phyloP scores from a whole-genome alignment of 371 early-diverging fungal species.

The Mortierella sp. region DNA sequence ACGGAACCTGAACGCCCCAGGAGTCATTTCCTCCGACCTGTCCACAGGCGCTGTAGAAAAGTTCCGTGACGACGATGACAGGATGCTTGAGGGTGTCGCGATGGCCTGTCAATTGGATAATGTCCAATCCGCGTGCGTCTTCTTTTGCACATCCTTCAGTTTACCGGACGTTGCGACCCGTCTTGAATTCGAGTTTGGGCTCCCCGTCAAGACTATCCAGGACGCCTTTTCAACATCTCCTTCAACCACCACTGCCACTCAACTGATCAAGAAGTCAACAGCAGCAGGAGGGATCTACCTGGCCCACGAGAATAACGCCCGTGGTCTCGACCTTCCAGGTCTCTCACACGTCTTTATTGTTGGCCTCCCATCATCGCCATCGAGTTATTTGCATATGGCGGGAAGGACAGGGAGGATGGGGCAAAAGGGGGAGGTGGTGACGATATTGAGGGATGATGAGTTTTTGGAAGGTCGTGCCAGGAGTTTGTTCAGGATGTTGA shows the following conservation, averaged over 20 bases:
- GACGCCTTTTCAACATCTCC: constrained; percentile 23
- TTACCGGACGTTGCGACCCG: constrained; percentile 44
- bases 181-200: constrained; percentile 51
- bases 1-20: constrained; percentile 26
- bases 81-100: constrained; percentile 74
- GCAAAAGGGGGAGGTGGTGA: constrained; percentile 71
- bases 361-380: constrained; percentile 72
- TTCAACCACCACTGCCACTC: not conserved
- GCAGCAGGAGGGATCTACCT: constrained; percentile 62
- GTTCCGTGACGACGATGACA: constrained; percentile 73
- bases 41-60: constrained; percentile 14
- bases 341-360: constrained; percentile 90
- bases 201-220: constrained; percentile 36
- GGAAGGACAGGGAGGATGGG: constrained; percentile 86
- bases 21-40: constrained; percentile 16
- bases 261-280: not conserved
- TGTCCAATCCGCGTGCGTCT: constrained; percentile 72
- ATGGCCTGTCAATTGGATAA: constrained; percentile 64
- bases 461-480: constrained; percentile 47
- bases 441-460: constrained; percentile 66
- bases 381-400: constrained; percentile 88
- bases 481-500: constrained; percentile 38
- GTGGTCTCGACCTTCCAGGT: constrained; percentile 92
- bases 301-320: constrained; percentile 84
- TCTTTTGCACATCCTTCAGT: constrained; percentile 66